These are phyloP conservation scores for Cokeromyces recurvatus DNA, from an alignment of 371 early-diverging fungal species.

Conservation along the genomic window DNA sequence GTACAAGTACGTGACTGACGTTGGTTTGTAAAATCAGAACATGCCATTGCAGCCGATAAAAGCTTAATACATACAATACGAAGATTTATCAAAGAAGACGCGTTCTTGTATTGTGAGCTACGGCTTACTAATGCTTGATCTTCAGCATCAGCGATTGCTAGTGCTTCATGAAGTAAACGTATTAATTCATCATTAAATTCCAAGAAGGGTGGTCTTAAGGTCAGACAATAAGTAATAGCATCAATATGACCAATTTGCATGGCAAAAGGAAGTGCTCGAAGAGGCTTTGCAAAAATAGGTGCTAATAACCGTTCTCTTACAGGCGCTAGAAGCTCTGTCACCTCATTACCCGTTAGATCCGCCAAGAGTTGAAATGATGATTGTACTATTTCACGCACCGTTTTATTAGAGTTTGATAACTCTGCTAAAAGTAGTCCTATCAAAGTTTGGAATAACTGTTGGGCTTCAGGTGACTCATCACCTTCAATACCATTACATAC, in stretches of 20 bases:
- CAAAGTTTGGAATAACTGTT: constrained; percentile 60
- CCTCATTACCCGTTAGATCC: constrained; percentile 68
- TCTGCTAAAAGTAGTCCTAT: constrained; percentile 85
- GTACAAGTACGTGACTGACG: constrained; percentile 74
- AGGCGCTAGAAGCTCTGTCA: constrained; percentile 83
- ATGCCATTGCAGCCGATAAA: constrained; percentile 90
- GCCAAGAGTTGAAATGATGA: constrained; percentile 77
- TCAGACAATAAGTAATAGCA: constrained; percentile 94
- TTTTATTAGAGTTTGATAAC: constrained; percentile 87
- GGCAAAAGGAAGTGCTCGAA: constrained; percentile 92
- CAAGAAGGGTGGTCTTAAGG: constrained; percentile 84
- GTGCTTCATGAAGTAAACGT: constrained; percentile 86
- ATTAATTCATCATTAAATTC: constrained; percentile 90
- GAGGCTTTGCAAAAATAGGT: constrained; percentile 95
- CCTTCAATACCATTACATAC: constrained; percentile 77
- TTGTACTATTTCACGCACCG: constrained; percentile 89
- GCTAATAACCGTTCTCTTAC: constrained; percentile 80
- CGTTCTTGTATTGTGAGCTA: constrained; percentile 78
- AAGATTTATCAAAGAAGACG: constrained; percentile 76
- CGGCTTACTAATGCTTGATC: constrained; percentile 92
- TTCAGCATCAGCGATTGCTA: constrained; percentile 96
- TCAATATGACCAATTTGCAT: constrained; percentile 98
- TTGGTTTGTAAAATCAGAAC: constrained; percentile 72
- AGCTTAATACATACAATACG: constrained; percentile 94
- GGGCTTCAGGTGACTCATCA: constrained; percentile 50